A percentile compares a stretch with the other conserved stretches of the same genome.
phyloP scores from a whole-genome alignment of 2,329 filamentous ascomycete genomes.

The Zopfia rhizophila region DNA sequence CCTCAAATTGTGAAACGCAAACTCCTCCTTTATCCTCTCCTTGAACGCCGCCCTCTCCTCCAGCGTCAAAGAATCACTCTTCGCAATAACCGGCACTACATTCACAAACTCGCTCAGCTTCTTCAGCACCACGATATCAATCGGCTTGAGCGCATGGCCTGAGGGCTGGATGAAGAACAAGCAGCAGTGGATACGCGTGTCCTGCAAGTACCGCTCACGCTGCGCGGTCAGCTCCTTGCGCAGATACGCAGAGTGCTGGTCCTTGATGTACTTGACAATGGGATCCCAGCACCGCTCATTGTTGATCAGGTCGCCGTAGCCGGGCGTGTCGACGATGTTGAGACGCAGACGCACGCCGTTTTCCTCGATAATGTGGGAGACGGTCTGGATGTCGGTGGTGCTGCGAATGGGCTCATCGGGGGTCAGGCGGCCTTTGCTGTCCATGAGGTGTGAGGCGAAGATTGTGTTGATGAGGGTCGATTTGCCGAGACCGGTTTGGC shows the following conservation, averaged over 20 bases:
- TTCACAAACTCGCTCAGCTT: conserved; percentile 99
- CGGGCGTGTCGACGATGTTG: conserved; percentile 99
- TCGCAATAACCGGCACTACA: conserved; percentile 98
- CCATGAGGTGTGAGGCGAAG: conserved; percentile 98
- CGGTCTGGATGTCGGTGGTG: conserved; percentile 97
- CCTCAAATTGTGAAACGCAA: conserved; percentile 99
- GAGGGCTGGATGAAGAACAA: conserved; percentile 99
- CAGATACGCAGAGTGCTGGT: conserved; percentile 98
- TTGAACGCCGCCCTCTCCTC: conserved; percentile 98
- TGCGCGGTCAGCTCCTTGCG: conserved; percentile 99
- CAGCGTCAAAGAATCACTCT: conserved; percentile 93
- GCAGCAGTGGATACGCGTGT: conserved; percentile 99
- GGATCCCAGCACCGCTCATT: conserved; percentile 99
- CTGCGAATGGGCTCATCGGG: conserved; percentile 93
- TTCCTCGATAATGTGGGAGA: conserved; percentile 99
- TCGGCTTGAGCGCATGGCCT: conserved; percentile 97
- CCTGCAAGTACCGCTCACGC: conserved; percentile 98
- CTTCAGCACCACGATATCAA: conserved; percentile 99
- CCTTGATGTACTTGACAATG: conserved; percentile 99
- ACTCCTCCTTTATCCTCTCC: conserved; percentile 98
- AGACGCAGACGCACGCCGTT: conserved; percentile 96
- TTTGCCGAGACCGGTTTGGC: conserved; percentile 98
- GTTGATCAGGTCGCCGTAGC: conserved; percentile 98
- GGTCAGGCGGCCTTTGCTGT: conserved; percentile 94
- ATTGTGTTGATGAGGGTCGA: conserved; percentile 99